Percentiles rank a stretch among this genome's conserved stretches.
Evolutionary conservation across 2,329 filamentous ascomycete genomes (phyloP).

Genomic region (Aotearoamyces nothofagi): DNA sequence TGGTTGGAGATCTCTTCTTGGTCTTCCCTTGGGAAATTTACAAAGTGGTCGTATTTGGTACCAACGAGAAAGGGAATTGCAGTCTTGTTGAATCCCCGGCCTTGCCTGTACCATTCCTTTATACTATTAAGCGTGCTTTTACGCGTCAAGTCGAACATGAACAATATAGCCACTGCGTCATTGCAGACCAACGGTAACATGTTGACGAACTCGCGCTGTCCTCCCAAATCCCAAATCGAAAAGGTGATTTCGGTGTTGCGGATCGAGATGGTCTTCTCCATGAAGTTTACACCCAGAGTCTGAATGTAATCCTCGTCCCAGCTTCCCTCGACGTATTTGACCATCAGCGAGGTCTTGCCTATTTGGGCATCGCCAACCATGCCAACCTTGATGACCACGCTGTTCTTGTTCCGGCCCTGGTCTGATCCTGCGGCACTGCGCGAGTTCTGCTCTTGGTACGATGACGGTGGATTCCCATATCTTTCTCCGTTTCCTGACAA

Average conservation of each 20-base stretch:
- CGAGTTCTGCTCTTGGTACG: not conserved
- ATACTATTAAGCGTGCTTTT: constrained; percentile 99
- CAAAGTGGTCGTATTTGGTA: constrained; percentile 98
- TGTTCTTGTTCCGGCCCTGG: constrained; percentile 30
- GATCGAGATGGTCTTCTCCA: constrained; percentile 99
- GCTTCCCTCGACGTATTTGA: constrained; percentile 98
- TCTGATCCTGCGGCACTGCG: constrained; percentile 6
- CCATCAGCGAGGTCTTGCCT: constrained; percentile 97
- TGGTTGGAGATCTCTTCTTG: constrained; percentile 98
- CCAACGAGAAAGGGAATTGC: constrained; percentile 96
- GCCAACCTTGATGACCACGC: constrained; percentile 96
- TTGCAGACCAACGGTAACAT: constrained; percentile 99
- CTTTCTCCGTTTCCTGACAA: constrained; percentile 15
- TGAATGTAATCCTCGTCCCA: constrained; percentile 99
- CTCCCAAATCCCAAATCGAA: constrained; percentile 96
- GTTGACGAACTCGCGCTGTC: constrained; percentile 97
- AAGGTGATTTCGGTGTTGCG: constrained; percentile 99
- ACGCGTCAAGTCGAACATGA: constrained; percentile 98
- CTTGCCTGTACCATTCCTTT: constrained; percentile 99
- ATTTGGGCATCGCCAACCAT: constrained; percentile 99
- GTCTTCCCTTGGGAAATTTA: constrained; percentile 94
- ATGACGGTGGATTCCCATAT: constrained; percentile 7
- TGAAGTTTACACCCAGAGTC: constrained; percentile 96
- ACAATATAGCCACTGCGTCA: constrained; percentile 93
- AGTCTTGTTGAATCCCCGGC: constrained; percentile 97